A percentile compares a stretch with the other conserved stretches of the same genome.
Evolutionary conservation across 2,329 filamentous ascomycete species (phyloP).

Genomic region (Fragosphaeria purpurea): DNA sequence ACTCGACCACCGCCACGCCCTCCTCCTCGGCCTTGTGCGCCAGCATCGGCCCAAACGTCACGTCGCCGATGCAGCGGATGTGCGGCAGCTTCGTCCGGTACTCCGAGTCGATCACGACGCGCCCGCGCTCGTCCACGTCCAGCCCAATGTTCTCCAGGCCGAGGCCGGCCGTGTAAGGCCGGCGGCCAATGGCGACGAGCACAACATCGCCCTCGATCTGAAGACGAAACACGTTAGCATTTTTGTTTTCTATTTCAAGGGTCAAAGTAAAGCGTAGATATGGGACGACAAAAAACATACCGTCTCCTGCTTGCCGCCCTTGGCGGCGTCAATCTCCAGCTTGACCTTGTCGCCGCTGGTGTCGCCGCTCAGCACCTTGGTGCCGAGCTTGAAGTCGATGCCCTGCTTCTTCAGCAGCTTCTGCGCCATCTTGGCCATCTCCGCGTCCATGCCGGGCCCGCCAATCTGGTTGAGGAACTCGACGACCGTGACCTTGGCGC

Average conservation of each 20-base stretch:
- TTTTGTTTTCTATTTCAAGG: too few relatives aligned
- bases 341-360: slow-evolving; percentile 66
- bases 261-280: background rate
- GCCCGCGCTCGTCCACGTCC: slow-evolving; percentile 84
- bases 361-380: slow-evolving; percentile 86
- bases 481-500: slow-evolving; percentile 90
- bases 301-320: slow-evolving; percentile 90
- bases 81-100: slow-evolving; percentile 97
- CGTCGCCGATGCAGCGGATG: slow-evolving; percentile 93
- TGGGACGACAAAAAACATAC: slow-evolving; percentile 34
- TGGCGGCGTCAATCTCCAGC: slow-evolving; percentile 80
- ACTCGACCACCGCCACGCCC: slow-evolving; percentile 87
- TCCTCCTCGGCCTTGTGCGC: slow-evolving; percentile 99
- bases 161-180: slow-evolving; percentile 86
- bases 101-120: slow-evolving; percentile 94
- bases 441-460: slow-evolving; percentile 91
- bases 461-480: slow-evolving; percentile 95
- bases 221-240: slow-evolving; percentile 7
- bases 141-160: slow-evolving; percentile 90
- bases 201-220: slow-evolving; percentile 91
- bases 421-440: slow-evolving; percentile 83
- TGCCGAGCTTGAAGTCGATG: slow-evolving; percentile 95
- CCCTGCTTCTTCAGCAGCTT: slow-evolving; percentile 95
- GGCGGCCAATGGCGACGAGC: slow-evolving; percentile 89
- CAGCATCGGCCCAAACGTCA: slow-evolving; percentile 96